Evolutionary conservation across 1,284 basidiomycete species (phyloP).

Genomic region (Mrakiaceae sp.): DNA sequence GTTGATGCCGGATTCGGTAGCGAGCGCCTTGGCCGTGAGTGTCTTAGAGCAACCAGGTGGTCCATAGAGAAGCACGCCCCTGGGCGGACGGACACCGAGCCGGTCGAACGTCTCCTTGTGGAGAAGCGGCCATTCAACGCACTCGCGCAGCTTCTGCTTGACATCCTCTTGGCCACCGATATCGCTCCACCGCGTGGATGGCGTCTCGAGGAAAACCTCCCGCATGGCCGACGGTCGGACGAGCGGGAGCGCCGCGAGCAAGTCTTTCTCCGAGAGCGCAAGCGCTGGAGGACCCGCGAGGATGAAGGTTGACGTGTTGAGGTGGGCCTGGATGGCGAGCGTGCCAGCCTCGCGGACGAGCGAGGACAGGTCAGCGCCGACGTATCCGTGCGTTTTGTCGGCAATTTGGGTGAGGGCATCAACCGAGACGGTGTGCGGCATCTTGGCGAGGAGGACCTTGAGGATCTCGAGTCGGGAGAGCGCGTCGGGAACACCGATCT

Average conservation of each 20-base stretch:
- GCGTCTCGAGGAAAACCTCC: constrained; percentile 78
- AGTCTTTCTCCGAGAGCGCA: constrained; percentile 45
- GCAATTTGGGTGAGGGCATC: constrained; percentile 58
- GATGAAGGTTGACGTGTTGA: constrained; percentile 33
- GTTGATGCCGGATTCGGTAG: constrained; percentile 89
- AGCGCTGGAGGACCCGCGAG: constrained; percentile 15
- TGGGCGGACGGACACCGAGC: constrained; percentile 77
- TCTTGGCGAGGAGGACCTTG: constrained; percentile 62
- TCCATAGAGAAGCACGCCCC: constrained; percentile 86
- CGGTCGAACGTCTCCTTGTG: constrained; percentile 76
- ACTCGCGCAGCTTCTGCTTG: constrained; percentile 73
- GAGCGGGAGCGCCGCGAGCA: constrained; percentile 57
- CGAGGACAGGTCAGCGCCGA: constrained; percentile 88
- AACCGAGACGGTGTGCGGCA: constrained; percentile 58
- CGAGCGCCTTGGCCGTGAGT: constrained; percentile 82
- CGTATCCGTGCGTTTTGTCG: constrained; percentile 82
- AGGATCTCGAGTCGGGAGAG: constrained; percentile 74
- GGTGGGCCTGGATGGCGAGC: constrained; percentile 72
- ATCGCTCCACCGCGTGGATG: constrained; percentile 71
- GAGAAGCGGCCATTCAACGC: constrained; percentile 87
- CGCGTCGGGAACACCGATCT: constrained; percentile 90
- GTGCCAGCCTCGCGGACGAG: constrained; percentile 90
- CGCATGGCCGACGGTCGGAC: constrained; percentile 91
- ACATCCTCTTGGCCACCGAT: constrained; percentile 74
- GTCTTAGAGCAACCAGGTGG: constrained; percentile 98